phyloP scores from a whole-genome alignment of 2,329 filamentous ascomycete genomes.

The Neofusicoccum laricinum region DNA sequence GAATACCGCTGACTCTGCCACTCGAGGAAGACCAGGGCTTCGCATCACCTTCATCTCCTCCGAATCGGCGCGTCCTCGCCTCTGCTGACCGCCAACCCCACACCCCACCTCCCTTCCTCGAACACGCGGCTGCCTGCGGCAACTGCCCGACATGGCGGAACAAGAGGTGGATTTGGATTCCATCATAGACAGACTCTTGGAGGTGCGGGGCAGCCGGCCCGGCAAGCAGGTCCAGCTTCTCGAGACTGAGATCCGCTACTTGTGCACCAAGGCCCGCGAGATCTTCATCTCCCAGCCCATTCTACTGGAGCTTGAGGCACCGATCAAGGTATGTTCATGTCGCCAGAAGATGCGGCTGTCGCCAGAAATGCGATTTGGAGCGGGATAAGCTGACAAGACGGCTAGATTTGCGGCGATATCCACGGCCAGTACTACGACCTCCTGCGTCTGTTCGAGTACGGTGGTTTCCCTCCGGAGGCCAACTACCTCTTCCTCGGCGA shows the following conservation, averaged over 20 bases:
- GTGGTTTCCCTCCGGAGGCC: slow-evolving; percentile 95
- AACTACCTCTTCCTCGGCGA: slow-evolving; percentile 99
- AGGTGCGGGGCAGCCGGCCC: slow-evolving; percentile 95
- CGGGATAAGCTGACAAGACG: background rate
- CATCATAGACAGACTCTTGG: slow-evolving; percentile 96
- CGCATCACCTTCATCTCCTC: slow-evolving; percentile 14
- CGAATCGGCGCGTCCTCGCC: slow-evolving; percentile 14
- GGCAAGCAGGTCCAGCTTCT: slow-evolving; percentile 98
- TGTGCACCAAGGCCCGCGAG: slow-evolving; percentile 98
- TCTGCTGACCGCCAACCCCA: slow-evolving; percentile 12
- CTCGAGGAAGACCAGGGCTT: slow-evolving; percentile 15
- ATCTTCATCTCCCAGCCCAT: slow-evolving; percentile 99
- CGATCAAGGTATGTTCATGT: slow-evolving; percentile 76
- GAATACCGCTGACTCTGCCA: background rate
- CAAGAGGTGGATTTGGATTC: slow-evolving; percentile 98
- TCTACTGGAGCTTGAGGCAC: slow-evolving; percentile 92
- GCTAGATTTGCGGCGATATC: slow-evolving; percentile 96
- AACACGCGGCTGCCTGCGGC: slow-evolving; percentile 25
- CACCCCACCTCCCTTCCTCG: slow-evolving; percentile 7
- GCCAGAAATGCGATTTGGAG: background rate
- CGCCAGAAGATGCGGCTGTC: slow-evolving; percentile 20
- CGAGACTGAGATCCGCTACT: slow-evolving; percentile 91
- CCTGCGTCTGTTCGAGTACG: slow-evolving; percentile 94
- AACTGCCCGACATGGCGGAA: slow-evolving; percentile 63
- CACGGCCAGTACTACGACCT: slow-evolving; percentile 99